These are phyloP conservation scores for Aspergillus cavernicola DNA, from an alignment of 495 filamentous ascomycete genomes.

Conservation along the genomic window DNA sequence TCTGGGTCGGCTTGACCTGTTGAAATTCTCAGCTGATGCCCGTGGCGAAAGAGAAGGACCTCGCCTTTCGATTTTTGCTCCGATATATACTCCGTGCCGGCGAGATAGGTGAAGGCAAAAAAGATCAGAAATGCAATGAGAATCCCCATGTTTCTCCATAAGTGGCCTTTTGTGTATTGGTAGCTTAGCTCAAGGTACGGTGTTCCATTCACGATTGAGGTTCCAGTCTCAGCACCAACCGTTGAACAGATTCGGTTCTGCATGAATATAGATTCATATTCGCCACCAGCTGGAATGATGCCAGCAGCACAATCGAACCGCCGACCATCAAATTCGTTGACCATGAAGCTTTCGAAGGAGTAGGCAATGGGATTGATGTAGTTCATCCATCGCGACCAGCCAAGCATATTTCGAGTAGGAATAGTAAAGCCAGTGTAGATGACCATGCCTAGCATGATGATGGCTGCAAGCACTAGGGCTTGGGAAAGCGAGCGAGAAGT, in stretches of 20 bases:
- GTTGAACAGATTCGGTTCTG: slow-evolving; percentile 9
- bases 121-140: slow-evolving; percentile 50
- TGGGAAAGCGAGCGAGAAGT: slow-evolving; percentile 42
- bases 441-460: slow-evolving; percentile 39
- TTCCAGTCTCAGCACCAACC: slow-evolving; percentile 23
- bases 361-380: slow-evolving; percentile 44
- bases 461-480: slow-evolving; percentile 40
- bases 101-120: slow-evolving; percentile 33
- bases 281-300: slow-evolving; percentile 36
- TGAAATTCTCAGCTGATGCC: slow-evolving; percentile 20
- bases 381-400: slow-evolving; percentile 46
- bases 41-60: slow-evolving; percentile 33
- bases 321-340: slow-evolving; percentile 55
- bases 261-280: slow-evolving; percentile 28
- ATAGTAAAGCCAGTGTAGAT: slow-evolving; percentile 45
- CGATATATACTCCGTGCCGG: slow-evolving; percentile 35
- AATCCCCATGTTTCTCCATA: slow-evolving; percentile 66
- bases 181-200: slow-evolving; percentile 49
- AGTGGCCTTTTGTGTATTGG: slow-evolving; percentile 49
- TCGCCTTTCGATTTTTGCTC: slow-evolving; percentile 30
- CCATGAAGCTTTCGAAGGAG: slow-evolving; percentile 41
- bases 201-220: slow-evolving; percentile 41
- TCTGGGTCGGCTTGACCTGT: background rate
- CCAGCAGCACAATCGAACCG: slow-evolving; percentile 43
- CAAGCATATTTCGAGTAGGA: slow-evolving; percentile 41